A percentile compares a stretch with the other conserved stretches of the same genome.
Evolutionary conservation across 495 filamentous ascomycete genomes (phyloP).

Genomic region (Talaromyces thailandensis): DNA sequence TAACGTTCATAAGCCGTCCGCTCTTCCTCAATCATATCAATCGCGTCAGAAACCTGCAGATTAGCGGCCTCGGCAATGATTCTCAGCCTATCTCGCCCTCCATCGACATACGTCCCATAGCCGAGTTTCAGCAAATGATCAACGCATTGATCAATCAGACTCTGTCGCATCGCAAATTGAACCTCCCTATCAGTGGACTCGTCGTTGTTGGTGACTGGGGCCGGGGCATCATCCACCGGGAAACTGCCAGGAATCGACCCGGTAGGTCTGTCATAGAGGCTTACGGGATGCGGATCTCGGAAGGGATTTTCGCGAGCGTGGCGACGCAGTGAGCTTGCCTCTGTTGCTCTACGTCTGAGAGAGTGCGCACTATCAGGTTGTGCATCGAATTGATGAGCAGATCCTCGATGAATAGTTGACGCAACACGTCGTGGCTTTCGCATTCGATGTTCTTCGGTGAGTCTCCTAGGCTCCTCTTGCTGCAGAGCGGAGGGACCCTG

Average conservation of each 20-base stretch:
- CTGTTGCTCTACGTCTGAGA: slow-evolving; percentile 22
- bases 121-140: slow-evolving; percentile 37
- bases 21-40: slow-evolving; percentile 52
- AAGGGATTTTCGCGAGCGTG: slow-evolving; percentile 9
- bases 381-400: background rate
- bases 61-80: slow-evolving; percentile 44
- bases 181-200: background rate
- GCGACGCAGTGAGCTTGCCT: slow-evolving; percentile 16
- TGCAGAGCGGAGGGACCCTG: background rate
- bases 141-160: slow-evolving; percentile 36
- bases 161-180: slow-evolving; percentile 8
- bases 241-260: slow-evolving; percentile 21
- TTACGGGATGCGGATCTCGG: slow-evolving; percentile 2
- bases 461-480: background rate
- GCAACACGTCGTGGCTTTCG: background rate
- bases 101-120: slow-evolving; percentile 34
- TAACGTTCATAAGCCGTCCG: slow-evolving; percentile 32
- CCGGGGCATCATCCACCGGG: slow-evolving; percentile 16
- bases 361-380: background rate
- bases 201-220: background rate
- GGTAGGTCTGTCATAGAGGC: background rate
- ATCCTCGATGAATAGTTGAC: background rate
- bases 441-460: background rate
- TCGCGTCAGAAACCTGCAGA: slow-evolving; percentile 36
- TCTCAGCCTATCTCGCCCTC: slow-evolving; percentile 34